A percentile compares a stretch with the other conserved stretches of the same genome.
phyloP scores from a whole-genome alignment of 768 basidiomycete genomes.

The Leccinum disarticulatum region DNA sequence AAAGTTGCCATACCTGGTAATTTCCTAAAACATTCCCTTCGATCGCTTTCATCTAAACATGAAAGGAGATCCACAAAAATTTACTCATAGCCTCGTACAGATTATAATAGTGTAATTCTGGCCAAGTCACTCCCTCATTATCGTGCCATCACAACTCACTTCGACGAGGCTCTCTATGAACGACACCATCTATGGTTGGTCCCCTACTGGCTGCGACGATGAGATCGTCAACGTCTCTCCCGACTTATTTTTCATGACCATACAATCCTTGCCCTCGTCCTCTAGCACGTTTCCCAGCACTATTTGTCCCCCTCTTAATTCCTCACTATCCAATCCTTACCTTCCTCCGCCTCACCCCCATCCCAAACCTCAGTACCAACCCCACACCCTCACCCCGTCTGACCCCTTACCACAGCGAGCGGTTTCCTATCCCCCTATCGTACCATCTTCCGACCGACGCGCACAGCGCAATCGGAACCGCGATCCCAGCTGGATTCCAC shows the following conservation, averaged over 20 bases:
- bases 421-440: slow-evolving; percentile 10
- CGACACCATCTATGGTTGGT: slow-evolving; percentile 26
- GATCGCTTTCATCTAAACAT: neutral
- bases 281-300: slow-evolving; percentile 9
- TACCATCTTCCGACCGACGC: slow-evolving; percentile 41
- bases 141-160: neutral
- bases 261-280: slow-evolving; percentile 4
- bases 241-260: slow-evolving; percentile 10
- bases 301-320: slow-evolving; percentile 18
- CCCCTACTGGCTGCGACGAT: slow-evolving; percentile 28
- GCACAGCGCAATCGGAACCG: slow-evolving; percentile 40
- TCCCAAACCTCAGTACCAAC: neutral
- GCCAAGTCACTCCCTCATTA: neutral
- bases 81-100: neutral
- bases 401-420: neutral
- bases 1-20: slow-evolving; percentile 8
- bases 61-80: neutral
- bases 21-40: neutral
- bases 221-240: slow-evolving; percentile 28
- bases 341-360: neutral
- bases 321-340: neutral
- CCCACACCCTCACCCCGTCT: neutral
- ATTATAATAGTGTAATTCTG: neutral
- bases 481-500: slow-evolving; percentile 61
- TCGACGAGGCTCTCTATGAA: slow-evolving; percentile 12